Base-by-base conservation (phyloP, 108 stramenopile species). In the Conticribra guillardii region DNA sequence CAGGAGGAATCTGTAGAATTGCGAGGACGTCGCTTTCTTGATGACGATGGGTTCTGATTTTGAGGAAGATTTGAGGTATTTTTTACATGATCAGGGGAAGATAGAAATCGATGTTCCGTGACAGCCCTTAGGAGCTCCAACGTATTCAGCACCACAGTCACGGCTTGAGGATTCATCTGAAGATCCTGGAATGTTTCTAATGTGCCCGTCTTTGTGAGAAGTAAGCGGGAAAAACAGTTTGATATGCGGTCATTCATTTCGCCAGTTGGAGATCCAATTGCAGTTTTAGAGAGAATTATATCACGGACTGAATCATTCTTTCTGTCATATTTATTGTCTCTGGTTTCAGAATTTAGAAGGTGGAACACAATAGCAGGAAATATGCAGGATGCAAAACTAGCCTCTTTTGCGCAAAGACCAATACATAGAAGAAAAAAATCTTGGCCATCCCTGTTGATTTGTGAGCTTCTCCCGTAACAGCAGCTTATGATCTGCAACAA, bases 401-500 rank as follows among this genome's bases (percentile, higher is more conserved):
- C 81, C 29, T 87, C 89, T 41, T 71, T 69, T n/a, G 69, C 64
- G 55, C 82, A 73, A 26, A 90, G 66, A n/a, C 67, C 70, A 61
- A 81, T 81, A 29, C 86, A 89, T 21, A 53, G 55, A 29, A 72
- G 73, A 45, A 86, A 86, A 48, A 92, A 92, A 33, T 48, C 53
- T 18, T 47, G 30, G 11, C 73, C n/a, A n/a, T 18, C 50, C n/a
- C n/a, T n/a, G n/a, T n/a, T n/a, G n/a, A n/a, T n/a, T n/a, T n/a
- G n/a, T 53, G 54, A 62, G 64, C 57, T 50, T 32, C 66, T 61
- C 17, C 52, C 34, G 63, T 79, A 76, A 65, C 85, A 87, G 58
- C 89, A 93, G 29, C 66, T 51, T 32, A 94, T 88, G 19, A 94
- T 78, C n/a, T n/a, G n/a, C n/a, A n/a, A n/a, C n/a, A n/a, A n/a